phyloP scores from a whole-genome alignment of 2,329 filamentous ascomycete species.

The Dothideomycetes sp. region DNA sequence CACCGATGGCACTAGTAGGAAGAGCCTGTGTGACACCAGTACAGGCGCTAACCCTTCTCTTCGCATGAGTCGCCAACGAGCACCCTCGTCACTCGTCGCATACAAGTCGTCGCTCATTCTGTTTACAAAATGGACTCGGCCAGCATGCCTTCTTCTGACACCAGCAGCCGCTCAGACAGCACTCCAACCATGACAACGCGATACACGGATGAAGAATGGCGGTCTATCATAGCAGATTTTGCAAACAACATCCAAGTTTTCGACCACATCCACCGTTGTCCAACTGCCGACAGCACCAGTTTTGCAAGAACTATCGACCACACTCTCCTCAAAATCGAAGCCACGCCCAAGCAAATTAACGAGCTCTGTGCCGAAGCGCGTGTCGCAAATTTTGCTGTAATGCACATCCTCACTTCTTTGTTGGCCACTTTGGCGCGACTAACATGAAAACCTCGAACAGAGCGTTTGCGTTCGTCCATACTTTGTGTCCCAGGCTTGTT shows the following conservation, averaged over 20 bases:
- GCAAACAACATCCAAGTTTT: conserved; percentile 17
- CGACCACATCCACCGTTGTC: conserved; percentile 1
- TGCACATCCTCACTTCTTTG: neutral
- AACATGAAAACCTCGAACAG: too few species aligned
- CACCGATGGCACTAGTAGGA: too few species aligned
- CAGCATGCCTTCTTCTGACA: too few species aligned
- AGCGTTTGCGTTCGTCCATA: conserved; percentile 50
- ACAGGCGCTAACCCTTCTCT: too few species aligned
- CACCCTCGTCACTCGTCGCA: too few species aligned
- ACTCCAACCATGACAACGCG: conserved; percentile 28
- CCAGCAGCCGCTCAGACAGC: neutral
- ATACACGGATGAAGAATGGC: conserved; percentile 39
- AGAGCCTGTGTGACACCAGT: too few species aligned
- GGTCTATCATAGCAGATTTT: conserved; percentile 31
- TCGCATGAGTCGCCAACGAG: too few species aligned
- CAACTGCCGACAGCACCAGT: conserved; percentile 13
- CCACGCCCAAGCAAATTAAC: conserved; percentile 42
- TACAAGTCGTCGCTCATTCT: too few species aligned
- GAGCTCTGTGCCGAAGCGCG: conserved; percentile 47
- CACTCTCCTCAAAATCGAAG: conserved; percentile 42
- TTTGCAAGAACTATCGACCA: conserved; percentile 36
- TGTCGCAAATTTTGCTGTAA: conserved; percentile 37
- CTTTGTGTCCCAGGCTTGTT: conserved; percentile 42
- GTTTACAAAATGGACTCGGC: too few species aligned
- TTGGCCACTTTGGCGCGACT: too few species aligned